Evolutionary conservation across 805 yeast genomes (phyloP).

Genomic region (Saturnispora mendoncae): DNA sequence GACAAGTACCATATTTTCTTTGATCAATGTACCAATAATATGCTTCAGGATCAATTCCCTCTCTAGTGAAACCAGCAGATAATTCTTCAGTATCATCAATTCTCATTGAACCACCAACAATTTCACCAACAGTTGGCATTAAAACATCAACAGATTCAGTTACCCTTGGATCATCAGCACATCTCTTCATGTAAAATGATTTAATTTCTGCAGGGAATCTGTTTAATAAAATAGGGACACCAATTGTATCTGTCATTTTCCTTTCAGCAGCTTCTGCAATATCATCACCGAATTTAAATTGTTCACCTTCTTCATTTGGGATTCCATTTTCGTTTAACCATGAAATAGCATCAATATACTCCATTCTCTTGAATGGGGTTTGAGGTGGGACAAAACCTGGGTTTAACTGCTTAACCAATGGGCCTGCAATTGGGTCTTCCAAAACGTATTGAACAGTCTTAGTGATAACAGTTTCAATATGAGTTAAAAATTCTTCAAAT

Average conservation of each 20-base stretch:
- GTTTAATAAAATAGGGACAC: constrained; percentile 83
- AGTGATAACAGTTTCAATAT: constrained; percentile 73
- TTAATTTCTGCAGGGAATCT: constrained; percentile 96
- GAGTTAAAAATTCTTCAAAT: constrained; percentile 79
- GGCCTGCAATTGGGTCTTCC: constrained; percentile 89
- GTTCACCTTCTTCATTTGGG: constrained; percentile 88
- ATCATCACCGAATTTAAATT: constrained; percentile 95
- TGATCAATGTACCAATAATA: constrained; percentile 97
- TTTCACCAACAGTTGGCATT: constrained; percentile 99
- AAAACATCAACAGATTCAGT: constrained; percentile 97
- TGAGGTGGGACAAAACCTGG: constrained; percentile 80
- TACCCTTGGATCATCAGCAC: constrained; percentile 83
- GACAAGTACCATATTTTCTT: constrained; percentile 94
- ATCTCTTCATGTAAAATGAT: constrained; percentile 95
- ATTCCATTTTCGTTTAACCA: constrained; percentile 96
- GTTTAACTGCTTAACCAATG: constrained; percentile 82
- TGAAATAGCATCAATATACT: constrained; percentile 80
- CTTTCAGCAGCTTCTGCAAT: constrained; percentile 99
- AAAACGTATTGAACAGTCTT: constrained; percentile 64
- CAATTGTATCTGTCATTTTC: constrained; percentile 92
- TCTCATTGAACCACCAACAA: constrained; percentile 99
- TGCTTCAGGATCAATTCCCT: constrained; percentile 68
- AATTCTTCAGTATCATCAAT: constrained; percentile 74
- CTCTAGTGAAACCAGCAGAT: constrained; percentile 86
- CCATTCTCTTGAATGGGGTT: constrained; percentile 84